These are phyloP conservation scores for button mushroom (Agaricus bisporus) DNA, from an alignment of 768 basidiomycete genomes.

Conservation along the genomic window DNA sequence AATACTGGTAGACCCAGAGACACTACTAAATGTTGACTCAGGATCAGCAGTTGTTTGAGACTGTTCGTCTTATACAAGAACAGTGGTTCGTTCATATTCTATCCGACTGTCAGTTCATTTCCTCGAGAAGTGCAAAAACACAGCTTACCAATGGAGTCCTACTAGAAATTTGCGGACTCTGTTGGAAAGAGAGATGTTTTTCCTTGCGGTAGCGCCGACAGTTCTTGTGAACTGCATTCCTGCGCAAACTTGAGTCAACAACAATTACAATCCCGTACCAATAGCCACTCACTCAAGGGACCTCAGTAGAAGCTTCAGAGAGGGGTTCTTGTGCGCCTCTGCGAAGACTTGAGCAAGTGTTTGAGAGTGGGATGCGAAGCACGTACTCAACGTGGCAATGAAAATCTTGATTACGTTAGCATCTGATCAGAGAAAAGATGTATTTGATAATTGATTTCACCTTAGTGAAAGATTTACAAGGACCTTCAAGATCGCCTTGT, in stretches of 20 bases:
- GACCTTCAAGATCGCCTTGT: neutral
- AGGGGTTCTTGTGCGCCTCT: neutral
- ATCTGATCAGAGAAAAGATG: neutral
- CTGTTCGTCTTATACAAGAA: neutral
- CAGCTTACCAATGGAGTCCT: neutral
- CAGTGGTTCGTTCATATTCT: neutral
- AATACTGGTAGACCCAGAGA: too few relatives aligned
- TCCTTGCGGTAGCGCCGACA: neutral
- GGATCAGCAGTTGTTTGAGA: too few relatives aligned
- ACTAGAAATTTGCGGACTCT: neutral
- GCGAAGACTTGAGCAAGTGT: neutral
- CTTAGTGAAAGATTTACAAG: neutral
- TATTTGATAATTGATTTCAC: neutral
- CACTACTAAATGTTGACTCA: too few relatives aligned
- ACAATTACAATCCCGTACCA: neutral
- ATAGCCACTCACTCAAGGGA: neutral
- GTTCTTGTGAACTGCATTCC: neutral
- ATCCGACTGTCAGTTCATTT: neutral
- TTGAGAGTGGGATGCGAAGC: neutral
- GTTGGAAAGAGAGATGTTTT: neutral
- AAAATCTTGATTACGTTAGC: neutral
- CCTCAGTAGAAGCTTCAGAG: neutral
- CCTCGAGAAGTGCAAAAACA: neutral
- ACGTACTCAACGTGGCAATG: neutral
- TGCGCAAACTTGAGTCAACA: neutral